phyloP scores from a whole-genome alignment of 2,329 filamentous ascomycete species.

The Colletotrichum orbiculare region DNA sequence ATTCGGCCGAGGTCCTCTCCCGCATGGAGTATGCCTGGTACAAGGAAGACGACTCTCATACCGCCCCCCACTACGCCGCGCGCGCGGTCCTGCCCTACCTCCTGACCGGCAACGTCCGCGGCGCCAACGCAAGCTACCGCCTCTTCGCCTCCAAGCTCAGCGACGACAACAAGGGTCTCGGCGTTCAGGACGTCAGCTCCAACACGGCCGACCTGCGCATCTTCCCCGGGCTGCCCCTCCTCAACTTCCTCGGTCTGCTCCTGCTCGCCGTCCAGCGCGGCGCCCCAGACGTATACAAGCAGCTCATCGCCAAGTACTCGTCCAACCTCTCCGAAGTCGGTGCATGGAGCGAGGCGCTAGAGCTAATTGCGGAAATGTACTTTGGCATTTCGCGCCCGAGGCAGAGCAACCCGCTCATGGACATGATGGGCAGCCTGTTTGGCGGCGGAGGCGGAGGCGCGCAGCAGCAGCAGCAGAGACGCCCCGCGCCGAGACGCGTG shows the following conservation, averaged over 20 bases:
- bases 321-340: conserved; percentile 80
- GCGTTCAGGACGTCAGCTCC: conserved; percentile 83
- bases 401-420: conserved; percentile 91
- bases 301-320: conserved; percentile 85
- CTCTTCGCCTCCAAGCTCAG: conserved; percentile 60
- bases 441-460: conserved; percentile 72
- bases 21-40: conserved; percentile 96
- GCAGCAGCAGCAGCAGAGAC: conserved; percentile 48
- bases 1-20: conserved; percentile 83
- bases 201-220: conserved; percentile 79
- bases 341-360: conserved; percentile 83
- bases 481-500: conserved; percentile 56
- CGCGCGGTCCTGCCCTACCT: conserved; percentile 92
- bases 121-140: conserved; percentile 84
- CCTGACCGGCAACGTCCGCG: conserved; percentile 88
- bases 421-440: conserved; percentile 98
- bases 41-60: conserved; percentile 86
- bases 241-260: conserved; percentile 92
- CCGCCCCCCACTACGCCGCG: conserved; percentile 85
- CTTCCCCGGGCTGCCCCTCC: conserved; percentile 90
- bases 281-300: conserved; percentile 80
- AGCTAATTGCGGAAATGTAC: conserved; percentile 95
- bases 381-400: conserved; percentile 90
- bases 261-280: conserved; percentile 86
- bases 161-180: conserved; percentile 63